A percentile compares a stretch with the other conserved stretches of the same genome.
phyloP scores from a whole-genome alignment of 1,139 yeast genomes.

The Debaryomycetaceae sp. region DNA sequence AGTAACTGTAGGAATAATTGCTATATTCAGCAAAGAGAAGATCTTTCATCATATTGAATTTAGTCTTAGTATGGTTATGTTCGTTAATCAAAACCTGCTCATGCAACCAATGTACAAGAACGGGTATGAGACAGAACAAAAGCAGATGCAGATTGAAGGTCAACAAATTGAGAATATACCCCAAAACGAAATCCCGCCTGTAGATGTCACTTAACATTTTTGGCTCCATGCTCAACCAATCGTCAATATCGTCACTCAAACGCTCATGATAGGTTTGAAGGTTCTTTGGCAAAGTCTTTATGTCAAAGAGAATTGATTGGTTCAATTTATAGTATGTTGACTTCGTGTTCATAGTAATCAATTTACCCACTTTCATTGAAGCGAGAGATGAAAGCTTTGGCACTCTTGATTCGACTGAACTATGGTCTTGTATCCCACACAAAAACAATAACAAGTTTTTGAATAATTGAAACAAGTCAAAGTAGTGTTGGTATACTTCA shows the following conservation, averaged over 20 bases:
- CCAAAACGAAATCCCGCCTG: conserved; percentile 24
- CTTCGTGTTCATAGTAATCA: conserved; percentile 30
- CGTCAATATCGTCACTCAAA: conserved; percentile 33
- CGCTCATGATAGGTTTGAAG: conserved; percentile 17
- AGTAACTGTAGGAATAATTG: conserved; percentile 18
- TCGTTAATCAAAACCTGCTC: conserved; percentile 16
- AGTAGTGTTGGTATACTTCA: conserved; percentile 25
- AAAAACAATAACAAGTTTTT: conserved; percentile 19
- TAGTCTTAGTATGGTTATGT: neutral
- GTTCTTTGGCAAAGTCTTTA: conserved; percentile 21
- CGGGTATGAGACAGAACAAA: conserved; percentile 31
- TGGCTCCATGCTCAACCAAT: conserved; percentile 38
- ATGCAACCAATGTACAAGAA: conserved; percentile 34
- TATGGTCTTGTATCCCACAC: conserved; percentile 2
- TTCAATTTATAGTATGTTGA: conserved; percentile 33
- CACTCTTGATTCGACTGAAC: neutral
- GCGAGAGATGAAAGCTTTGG: conserved; percentile 26
- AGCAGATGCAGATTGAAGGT: conserved; percentile 31
- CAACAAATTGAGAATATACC: conserved; percentile 33
- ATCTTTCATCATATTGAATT: conserved; percentile 9
- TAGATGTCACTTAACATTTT: conserved; percentile 15
- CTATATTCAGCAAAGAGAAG: conserved; percentile 27
- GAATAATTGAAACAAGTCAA: conserved; percentile 31
- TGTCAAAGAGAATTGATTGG: conserved; percentile 32
- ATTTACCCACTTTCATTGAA: conserved; percentile 30